Evolutionary conservation across 2,329 filamentous ascomycete genomes (phyloP).

Genomic region (Fusarium sp.): DNA sequence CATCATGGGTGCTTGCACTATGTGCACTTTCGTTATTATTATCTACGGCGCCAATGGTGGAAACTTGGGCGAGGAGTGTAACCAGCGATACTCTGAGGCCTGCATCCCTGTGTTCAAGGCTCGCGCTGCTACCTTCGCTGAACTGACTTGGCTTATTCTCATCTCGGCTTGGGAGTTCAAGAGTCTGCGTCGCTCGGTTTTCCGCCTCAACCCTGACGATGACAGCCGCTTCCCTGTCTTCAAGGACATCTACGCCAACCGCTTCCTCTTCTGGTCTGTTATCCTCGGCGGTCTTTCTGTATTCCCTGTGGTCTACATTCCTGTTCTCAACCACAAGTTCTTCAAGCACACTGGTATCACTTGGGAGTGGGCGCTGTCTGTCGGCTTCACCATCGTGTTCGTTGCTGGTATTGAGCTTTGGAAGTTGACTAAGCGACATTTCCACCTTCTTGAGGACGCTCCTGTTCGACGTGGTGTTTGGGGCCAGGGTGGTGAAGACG

Average conservation of each 20-base stretch:
- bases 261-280: constrained; percentile 76
- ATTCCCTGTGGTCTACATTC: constrained; percentile 78
- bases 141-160: constrained; percentile 78
- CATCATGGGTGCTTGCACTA: constrained; percentile 78
- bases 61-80: constrained; percentile 70
- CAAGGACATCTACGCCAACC: constrained; percentile 74
- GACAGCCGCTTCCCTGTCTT: constrained; percentile 64
- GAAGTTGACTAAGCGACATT: constrained; percentile 74
- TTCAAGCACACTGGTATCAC: constrained; percentile 78
- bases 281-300: constrained; percentile 69
- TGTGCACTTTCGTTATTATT: constrained; percentile 73
- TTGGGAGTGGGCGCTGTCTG: constrained; percentile 80
- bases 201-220: constrained; percentile 70
- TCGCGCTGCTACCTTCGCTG: constrained; percentile 77
- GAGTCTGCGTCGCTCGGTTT: constrained; percentile 76
- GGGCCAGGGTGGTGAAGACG: constrained; percentile 64
- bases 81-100: constrained; percentile 64
- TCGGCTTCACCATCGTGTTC: constrained; percentile 72
- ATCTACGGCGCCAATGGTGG: constrained; percentile 67
- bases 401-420: constrained; percentile 75
- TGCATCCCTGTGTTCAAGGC: constrained; percentile 75
- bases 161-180: constrained; percentile 84
- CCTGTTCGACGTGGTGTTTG: constrained; percentile 62
- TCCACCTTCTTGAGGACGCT: constrained; percentile 63
- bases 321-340: constrained; percentile 73